phyloP scores from a whole-genome alignment of 1,284 basidiomycete genomes.

The Fereydounia khargensis region DNA sequence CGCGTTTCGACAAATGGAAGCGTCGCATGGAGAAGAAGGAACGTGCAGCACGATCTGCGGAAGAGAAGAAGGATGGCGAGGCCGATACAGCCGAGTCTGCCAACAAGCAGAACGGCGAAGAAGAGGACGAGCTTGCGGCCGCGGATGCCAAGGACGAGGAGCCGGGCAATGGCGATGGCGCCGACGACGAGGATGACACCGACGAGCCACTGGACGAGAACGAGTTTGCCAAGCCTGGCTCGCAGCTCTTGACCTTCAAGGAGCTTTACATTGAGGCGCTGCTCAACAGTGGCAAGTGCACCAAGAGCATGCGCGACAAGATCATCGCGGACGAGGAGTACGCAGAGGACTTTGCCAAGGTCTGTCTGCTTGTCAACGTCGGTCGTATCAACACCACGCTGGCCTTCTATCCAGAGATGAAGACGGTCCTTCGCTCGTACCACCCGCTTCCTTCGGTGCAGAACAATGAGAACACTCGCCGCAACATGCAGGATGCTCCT shows the following conservation, averaged over 20 bases:
- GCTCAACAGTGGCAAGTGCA: conserved; percentile 76
- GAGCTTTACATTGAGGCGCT: conserved; percentile 80
- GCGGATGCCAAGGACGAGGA: not conserved
- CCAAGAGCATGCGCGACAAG: conserved; percentile 81
- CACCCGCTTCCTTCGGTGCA: conserved; percentile 79
- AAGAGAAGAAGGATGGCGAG: conserved; percentile 16
- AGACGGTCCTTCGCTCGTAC: conserved; percentile 75
- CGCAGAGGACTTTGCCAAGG: conserved; percentile 72
- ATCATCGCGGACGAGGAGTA: conserved; percentile 76
- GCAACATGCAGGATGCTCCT: conserved; percentile 77
- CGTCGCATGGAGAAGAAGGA: conserved; percentile 12
- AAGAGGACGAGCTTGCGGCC: conserved; percentile 27
- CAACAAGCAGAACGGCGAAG: conserved; percentile 16
- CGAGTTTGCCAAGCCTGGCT: conserved; percentile 39
- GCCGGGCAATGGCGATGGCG: not conserved
- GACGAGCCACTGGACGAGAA: conserved; percentile 23
- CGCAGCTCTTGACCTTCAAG: conserved; percentile 65
- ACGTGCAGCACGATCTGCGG: not conserved
- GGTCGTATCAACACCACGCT: conserved; percentile 92
- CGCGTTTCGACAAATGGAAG: conserved; percentile 25
- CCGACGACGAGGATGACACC: conserved; percentile 21
- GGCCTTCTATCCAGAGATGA: conserved; percentile 75
- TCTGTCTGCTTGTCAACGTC: conserved; percentile 81
- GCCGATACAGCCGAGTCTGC: conserved; percentile 4
- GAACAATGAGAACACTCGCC: conserved; percentile 64